Evolutionary conservation across 345 rosid genomes (phyloP), one percentile per base, ranked within the genome.

Genomic region (Gossypium rotundifolium): DNA sequence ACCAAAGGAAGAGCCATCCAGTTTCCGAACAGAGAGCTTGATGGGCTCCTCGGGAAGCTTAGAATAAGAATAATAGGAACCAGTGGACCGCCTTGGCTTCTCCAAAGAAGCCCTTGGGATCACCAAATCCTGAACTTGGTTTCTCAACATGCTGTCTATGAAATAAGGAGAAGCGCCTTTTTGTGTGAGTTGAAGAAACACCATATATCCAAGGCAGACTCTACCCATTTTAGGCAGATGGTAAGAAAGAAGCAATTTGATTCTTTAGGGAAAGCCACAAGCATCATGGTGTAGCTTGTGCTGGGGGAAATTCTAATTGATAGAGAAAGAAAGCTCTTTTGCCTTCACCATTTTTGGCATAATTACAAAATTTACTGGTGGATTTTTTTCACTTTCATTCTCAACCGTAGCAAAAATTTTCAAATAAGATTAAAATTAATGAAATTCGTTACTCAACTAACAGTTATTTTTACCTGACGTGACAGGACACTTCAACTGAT

Each of bases 1-100:
- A 94, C 98, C 91, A 74, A 94, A 94, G 59, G 84, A 82, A 59
- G 97, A 81, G 79, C 91, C 95, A 70, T 94, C 97, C 80, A 94
- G 84, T 77, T 92, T 94, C 82, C 86, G 86, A 80, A 94, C 83
- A 44, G 92, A 77, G 81, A 92, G 97, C 75, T 79, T 87, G 77
- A 92, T 78, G 2, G 98, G 94, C 61, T 87, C 90, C 54, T 84
- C 91, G 18, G 95, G 95, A 20, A 92, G 92, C 81, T 81, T 83
- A 58, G 70, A 62, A 59, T 92, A 94, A 18, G 83, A 80, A 46
- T 83, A 83, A 1, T 88, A 79, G 71, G 77, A 45, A 3, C 88
- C 86, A 69, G 74, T 18, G 2, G 91, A 86, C 40, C 83, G 81
- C 29, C 88, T 89, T 11, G 77, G 88, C 49, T 70, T 40, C 58